These are phyloP conservation scores for Alternaria hordeiaustralica DNA, from an alignment of 2,329 filamentous ascomycete species.

Conservation along the genomic window DNA sequence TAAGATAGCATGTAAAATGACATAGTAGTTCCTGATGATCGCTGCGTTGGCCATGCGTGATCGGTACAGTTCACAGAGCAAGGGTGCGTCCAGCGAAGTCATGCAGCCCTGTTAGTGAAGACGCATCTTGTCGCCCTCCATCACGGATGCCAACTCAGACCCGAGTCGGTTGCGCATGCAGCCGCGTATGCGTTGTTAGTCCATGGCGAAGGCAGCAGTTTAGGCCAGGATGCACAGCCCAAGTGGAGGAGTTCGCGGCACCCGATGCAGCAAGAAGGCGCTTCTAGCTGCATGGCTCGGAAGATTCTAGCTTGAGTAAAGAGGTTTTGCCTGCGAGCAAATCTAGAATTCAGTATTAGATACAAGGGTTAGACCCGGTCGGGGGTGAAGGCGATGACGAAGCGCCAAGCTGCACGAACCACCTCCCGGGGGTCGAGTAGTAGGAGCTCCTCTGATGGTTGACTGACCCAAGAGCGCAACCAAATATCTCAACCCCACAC, in stretches of 20 bases:
- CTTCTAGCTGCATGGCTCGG: slow-evolving; percentile 6
- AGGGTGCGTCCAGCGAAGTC: slow-evolving; percentile 18
- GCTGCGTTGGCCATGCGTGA: slow-evolving; percentile 44
- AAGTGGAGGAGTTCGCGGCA: slow-evolving; percentile 2
- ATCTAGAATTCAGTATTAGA: not conserved
- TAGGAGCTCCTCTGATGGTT: slow-evolving; percentile 23
- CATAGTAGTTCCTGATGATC: slow-evolving; percentile 40
- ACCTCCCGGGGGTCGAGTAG: slow-evolving; percentile 24
- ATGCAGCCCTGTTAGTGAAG: slow-evolving; percentile 23
- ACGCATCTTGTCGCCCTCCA: slow-evolving; percentile 23
- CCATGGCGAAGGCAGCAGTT: slow-evolving; percentile 27
- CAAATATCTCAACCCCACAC: slow-evolving; percentile 4
- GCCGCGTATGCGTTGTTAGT: slow-evolving; percentile 43
- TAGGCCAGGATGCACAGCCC: slow-evolving; percentile 7
- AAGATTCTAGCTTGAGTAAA: not conserved
- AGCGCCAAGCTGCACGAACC: slow-evolving; percentile 29
- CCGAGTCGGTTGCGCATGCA: slow-evolving; percentile 38
- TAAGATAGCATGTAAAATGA: slow-evolving; percentile 39
- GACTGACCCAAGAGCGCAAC: slow-evolving; percentile 12
- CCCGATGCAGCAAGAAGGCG: not conserved
- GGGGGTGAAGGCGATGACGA: slow-evolving; percentile 37
- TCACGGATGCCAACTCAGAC: slow-evolving; percentile 34
- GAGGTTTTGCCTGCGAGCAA: not conserved
- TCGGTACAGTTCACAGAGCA: slow-evolving; percentile 30
- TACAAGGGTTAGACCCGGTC: not conserved